Base-by-base conservation (phyloP, 345 rosid genomes). In the Zanthoxylum bungeanum region DNA sequence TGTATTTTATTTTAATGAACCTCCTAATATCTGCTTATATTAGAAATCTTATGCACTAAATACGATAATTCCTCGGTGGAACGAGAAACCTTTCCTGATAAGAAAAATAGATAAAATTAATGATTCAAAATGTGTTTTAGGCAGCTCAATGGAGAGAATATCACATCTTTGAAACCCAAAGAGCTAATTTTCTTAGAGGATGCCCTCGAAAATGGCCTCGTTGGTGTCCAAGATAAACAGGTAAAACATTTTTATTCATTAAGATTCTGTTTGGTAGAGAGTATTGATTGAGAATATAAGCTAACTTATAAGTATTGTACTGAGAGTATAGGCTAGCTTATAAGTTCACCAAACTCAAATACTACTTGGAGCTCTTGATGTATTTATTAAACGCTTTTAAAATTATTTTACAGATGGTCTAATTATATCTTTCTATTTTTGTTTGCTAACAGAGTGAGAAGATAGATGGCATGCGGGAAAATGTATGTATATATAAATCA, bases 61-160 rank as follows among this genome's bases (percentile, higher is more conserved):
- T n/a, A n/a, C n/a, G n/a, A n/a, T n/a, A n/a, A n/a, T n/a, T n/a
- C n/a, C n/a, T n/a, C n/a, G n/a, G n/a, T n/a, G n/a, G n/a, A n/a
- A n/a, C n/a, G n/a, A n/a, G n/a, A n/a, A n/a, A n/a, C n/a, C n/a
- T n/a, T n/a, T n/a, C n/a, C n/a, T n/a, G n/a, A n/a, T n/a, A n/a
- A n/a, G n/a, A n/a, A n/a, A n/a, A n/a, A n/a, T n/a, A n/a, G n/a
- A n/a, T n/a, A 19, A 60, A 3, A 0, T 22, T 58, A 28, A 3
- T 56, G 14, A 4, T 46, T 39, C 5, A 5, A 17, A 16, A 11
- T 16, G 19, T 4, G 25, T 44, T 66, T 10, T 64, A 93, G 97
- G 86, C 94, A 93, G 64, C 69, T 90, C 74, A 90, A 84, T 52
- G 93, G 97, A 5, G 87, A 88, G 68, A 93, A 90, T 60, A 81